Evolutionary conservation across 306 rosid genomes (phyloP), one percentile per base, ranked within the genome.

Genomic region (Inga laurina): DNA sequence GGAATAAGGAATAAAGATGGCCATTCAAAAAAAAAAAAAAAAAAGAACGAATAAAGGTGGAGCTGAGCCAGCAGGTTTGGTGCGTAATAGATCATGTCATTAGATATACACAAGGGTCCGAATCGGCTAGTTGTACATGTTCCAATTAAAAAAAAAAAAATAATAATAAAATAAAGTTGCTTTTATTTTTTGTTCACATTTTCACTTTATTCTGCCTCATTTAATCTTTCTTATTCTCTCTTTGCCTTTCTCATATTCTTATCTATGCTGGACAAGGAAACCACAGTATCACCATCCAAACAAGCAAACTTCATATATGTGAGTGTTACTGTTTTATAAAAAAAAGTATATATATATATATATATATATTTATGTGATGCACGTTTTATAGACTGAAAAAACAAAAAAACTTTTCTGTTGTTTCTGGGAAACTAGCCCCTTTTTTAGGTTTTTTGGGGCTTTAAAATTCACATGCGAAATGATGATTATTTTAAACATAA

Each of bases 241-340:
- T 57, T 19, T 19, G 8, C 79, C 62, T 79, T 82, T 85, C 81
- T 70, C 79, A 72, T 81, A 92, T 93, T 93, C 98, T 86, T 91
- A 15, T 89, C 72, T 93, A 88, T 72, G 68, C 76, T 87, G 79
- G 69, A 79, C 90, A 92, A 90, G 95, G 84, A 92, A 90, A 88
- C 89, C 71, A 82, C 86, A 41, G 92, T 83, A 88, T 89, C 88
- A 57, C 76, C 83, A 51, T 65, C 85, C 8, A 76, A 73, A 78
- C 54, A 87, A 79, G 85, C 54, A 87, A 79, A 82, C 32, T 59
- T 74, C 78, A 74, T 62, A 59, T 22, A 10, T 16, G 8, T 16
- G 19, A 3, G 43, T 16, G 18, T 49, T 14, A 3, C 4, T 14
- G 19, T 49, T 49, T 49, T 3, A 11, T 45, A 0, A 45, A 45